A percentile compares a stretch with the other conserved stretches of the same genome.
These are phyloP conservation scores for Ceratocystis diversiconidia DNA, from an alignment of 2,329 filamentous ascomycete genomes.

Conservation along the genomic window DNA sequence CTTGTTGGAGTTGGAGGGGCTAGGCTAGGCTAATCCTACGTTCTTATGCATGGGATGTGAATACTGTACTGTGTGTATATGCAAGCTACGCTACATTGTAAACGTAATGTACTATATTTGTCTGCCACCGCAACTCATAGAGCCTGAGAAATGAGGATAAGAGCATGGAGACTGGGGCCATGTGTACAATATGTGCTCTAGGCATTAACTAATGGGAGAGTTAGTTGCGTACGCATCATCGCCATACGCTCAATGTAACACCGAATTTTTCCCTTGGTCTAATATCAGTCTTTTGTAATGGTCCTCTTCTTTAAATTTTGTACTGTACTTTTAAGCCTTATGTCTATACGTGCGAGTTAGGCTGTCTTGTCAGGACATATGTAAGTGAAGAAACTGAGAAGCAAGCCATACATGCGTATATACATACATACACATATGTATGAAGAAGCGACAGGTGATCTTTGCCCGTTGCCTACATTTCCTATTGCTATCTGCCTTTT, in stretches of 20 bases:
- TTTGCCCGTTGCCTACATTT: neutral
- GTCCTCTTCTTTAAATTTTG: neutral
- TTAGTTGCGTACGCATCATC: neutral
- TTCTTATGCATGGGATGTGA: neutral
- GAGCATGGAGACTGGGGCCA: neutral
- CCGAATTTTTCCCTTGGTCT: neutral
- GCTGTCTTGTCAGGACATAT: neutral
- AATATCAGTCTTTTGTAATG: neutral
- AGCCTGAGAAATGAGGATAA: neutral
- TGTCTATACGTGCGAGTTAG: neutral
- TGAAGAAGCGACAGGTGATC: neutral
- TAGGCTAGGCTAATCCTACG: neutral
- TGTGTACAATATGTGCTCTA: neutral
- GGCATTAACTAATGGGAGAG: neutral
- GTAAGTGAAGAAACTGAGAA: neutral
- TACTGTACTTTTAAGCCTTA: neutral
- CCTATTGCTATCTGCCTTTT: neutral
- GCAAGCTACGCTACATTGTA: neutral
- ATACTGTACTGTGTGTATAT: neutral
- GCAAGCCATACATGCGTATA: neutral
- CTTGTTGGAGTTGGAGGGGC: neutral
- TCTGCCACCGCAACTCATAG: neutral
- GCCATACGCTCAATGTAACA: neutral
- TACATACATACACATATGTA: neutral
- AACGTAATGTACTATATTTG: neutral